phyloP scores from a whole-genome alignment of 2,329 filamentous ascomycete species.

The Xylariaceae sp. region DNA sequence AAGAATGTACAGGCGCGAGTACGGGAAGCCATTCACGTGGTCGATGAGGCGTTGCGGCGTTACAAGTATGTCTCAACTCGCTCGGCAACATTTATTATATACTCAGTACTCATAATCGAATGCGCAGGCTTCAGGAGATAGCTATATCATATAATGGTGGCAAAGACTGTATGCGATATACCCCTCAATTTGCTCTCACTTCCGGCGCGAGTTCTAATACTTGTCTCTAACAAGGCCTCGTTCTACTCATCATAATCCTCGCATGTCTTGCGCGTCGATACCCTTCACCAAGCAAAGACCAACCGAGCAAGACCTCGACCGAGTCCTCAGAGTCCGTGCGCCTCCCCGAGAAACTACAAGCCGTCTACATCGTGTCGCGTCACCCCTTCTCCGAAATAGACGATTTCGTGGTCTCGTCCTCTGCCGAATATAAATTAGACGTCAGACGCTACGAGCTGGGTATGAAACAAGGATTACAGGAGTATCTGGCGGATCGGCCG shows the following conservation, averaged over 20 bases:
- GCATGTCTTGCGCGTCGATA: conserved; percentile 48
- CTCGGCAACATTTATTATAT: background rate
- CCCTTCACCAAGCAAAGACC: conserved; percentile 22
- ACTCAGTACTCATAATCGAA: background rate
- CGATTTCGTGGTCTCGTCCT: conserved; percentile 67
- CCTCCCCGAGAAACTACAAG: conserved; percentile 54
- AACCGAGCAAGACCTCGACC: conserved; percentile 24
- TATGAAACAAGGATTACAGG: conserved; percentile 75
- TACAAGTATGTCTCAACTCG: conserved; percentile 58
- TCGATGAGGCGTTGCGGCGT: conserved; percentile 66
- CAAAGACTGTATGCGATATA: conserved; percentile 65
- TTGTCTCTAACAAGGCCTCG: conserved; percentile 45
- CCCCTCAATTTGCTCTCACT: background rate
- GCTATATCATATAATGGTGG: conserved; percentile 95
- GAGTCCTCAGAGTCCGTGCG: conserved; percentile 16
- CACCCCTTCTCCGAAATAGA: conserved; percentile 85
- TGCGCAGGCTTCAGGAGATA: conserved; percentile 63
- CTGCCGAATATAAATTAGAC: conserved; percentile 65
- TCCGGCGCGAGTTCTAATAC: background rate
- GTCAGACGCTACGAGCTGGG: conserved; percentile 63
- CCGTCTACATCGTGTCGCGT: conserved; percentile 82
- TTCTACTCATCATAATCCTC: conserved; percentile 82
- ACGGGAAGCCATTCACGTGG: conserved; percentile 63
- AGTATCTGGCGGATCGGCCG: conserved; percentile 63
- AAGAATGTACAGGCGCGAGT: conserved; percentile 68